phyloP scores from a whole-genome alignment of 768 basidiomycete genomes.

The Dacryopinax spathularia region DNA sequence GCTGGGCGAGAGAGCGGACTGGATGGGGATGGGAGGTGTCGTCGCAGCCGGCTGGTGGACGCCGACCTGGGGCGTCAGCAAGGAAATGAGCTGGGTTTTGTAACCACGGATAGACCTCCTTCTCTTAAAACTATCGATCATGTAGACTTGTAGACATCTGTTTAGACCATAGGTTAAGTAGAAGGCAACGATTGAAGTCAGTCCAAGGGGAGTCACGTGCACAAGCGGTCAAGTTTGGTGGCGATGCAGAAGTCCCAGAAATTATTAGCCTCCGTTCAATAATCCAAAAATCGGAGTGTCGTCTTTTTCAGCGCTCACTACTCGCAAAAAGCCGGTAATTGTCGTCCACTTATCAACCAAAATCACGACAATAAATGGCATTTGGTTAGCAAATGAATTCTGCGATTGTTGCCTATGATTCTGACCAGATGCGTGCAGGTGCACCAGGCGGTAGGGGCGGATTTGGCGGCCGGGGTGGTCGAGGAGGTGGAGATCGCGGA shows the following conservation, averaged over 20 bases:
- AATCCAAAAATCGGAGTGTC: background rate
- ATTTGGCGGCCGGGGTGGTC: constrained; percentile 22
- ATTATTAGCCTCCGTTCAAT: background rate
- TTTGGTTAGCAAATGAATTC: constrained; percentile 23
- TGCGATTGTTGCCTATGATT: background rate
- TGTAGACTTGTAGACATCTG: too few species aligned
- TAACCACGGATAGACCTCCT: too few species aligned
- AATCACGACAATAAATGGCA: constrained; percentile 18
- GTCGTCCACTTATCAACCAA: background rate
- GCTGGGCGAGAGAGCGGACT: constrained; percentile 38
- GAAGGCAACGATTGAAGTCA: background rate
- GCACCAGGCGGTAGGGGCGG: constrained; percentile 65
- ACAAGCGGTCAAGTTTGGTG: background rate
- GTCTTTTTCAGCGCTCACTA: background rate
- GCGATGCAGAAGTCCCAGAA: constrained; percentile 1
- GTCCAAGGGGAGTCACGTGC: background rate
- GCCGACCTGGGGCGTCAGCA: background rate
- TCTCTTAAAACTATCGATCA: too few species aligned
- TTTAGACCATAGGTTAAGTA: too few species aligned
- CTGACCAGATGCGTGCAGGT: constrained; percentile 23
- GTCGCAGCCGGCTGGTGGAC: constrained; percentile 51
- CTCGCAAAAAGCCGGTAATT: background rate
- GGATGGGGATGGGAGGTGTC: constrained; percentile 55
- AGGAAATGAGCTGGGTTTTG: background rate
- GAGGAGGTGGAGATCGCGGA: constrained; percentile 9